These are phyloP conservation scores for Chrysoporthe austroafricana DNA, from an alignment of 2,329 filamentous ascomycete species.

Conservation along the genomic window DNA sequence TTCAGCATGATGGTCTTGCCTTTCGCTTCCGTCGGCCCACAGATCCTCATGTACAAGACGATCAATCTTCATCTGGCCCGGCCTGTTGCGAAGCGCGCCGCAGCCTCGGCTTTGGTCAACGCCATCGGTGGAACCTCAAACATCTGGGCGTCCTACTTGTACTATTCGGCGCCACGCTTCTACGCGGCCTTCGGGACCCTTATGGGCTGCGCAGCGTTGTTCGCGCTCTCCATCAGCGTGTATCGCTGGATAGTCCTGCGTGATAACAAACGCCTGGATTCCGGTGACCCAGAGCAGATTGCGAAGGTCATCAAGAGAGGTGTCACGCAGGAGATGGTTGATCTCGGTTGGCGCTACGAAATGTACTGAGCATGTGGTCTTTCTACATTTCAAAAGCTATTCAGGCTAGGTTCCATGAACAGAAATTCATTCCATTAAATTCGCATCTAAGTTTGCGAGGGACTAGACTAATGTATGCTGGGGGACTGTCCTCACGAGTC, in stretches of 20 bases:
- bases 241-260: constrained; percentile 44
- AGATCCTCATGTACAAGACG: constrained; percentile 46
- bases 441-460: no score
- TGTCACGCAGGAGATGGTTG: constrained; percentile 48
- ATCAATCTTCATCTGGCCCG: constrained; percentile 47
- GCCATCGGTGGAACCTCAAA: constrained; percentile 40
- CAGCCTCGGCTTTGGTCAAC: constrained; percentile 46
- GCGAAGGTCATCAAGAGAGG: constrained; percentile 45
- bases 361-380: constrained; percentile 40
- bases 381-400: no score
- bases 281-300: constrained; percentile 40
- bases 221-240: constrained; percentile 40
- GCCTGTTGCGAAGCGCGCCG: constrained; percentile 46
- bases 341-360: constrained; percentile 47
- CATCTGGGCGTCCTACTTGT: constrained; percentile 43
- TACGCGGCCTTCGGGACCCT: constrained; percentile 46
- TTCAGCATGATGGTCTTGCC: constrained; percentile 48
- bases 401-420: no score
- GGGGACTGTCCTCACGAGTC: no score
- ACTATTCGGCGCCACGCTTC: constrained; percentile 43
- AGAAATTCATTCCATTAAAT: no score
- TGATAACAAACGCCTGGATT: constrained; percentile 45
- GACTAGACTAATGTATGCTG: no score
- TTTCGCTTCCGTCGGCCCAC: constrained; percentile 44
- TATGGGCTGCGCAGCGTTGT: constrained; percentile 40